A percentile compares a stretch with the other conserved stretches of the same genome.
Conservation (phyloP, 1,284 basidiomycete genomes). For the Sporisorium scitamineum region DNA sequence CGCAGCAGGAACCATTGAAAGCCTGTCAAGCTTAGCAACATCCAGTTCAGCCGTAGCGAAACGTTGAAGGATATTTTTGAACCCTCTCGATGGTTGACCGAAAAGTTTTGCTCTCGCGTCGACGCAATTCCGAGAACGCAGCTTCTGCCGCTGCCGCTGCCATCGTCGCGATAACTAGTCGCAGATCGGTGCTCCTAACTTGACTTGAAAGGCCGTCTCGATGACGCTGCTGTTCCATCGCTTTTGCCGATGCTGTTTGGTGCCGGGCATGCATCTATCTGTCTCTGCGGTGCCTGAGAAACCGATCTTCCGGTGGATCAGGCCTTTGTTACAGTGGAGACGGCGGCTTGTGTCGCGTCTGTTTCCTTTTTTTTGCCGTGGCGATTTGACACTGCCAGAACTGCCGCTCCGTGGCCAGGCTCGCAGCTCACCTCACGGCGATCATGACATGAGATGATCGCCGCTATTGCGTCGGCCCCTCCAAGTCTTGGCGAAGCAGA, state of each 20-base stretch:
- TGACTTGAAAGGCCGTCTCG: background rate
- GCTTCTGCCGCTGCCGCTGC: constrained; percentile 1
- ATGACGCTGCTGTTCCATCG: background rate
- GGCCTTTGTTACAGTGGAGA: too few relatives aligned
- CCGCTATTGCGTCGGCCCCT: background rate
- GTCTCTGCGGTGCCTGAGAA: constrained; percentile 1
- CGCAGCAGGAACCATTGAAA: too few relatives aligned
- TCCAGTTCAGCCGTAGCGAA: too few relatives aligned
- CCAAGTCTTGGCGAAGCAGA: background rate
- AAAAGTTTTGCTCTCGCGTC: constrained; percentile 9
- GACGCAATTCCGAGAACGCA: constrained; percentile 18
- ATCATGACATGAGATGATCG: background rate
- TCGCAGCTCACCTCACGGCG: constrained; percentile 4
- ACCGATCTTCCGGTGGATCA: background rate
- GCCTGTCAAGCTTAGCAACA: too few relatives aligned
- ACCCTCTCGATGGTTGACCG: background rate
- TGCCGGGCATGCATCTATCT: background rate
- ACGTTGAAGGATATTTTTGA: background rate
- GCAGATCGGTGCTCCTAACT: background rate
- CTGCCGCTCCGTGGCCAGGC: background rate
- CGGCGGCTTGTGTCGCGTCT: too few relatives aligned
- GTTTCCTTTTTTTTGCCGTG: background rate
- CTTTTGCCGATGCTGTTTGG: background rate
- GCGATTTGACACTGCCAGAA: background rate
- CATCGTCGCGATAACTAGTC: background rate